Base-by-base conservation (phyloP, 1,139 yeast species). In the Hyphopichia buzzinii region DNA sequence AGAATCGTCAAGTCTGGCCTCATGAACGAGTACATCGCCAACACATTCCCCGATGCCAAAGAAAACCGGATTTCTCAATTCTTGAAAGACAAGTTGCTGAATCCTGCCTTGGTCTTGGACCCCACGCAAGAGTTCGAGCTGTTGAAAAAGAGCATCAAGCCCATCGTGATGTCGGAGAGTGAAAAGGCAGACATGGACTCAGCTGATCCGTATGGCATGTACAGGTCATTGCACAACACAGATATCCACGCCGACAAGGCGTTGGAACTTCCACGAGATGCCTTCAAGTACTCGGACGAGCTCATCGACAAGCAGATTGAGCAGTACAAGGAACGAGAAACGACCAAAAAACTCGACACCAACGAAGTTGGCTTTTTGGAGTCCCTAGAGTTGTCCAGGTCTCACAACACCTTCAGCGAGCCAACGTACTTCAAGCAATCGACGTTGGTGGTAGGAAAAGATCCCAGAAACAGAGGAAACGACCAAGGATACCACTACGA, bases 401-500 rank as follows among this genome's bases (percentile, higher is more conserved):
- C 39, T 28, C 42, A 47, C 21, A 41, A 43, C 31, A 48, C 55
- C 12, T 21, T 39, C 17, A 41, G 44, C 8, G 61, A 58, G 26
- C 47, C 47, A 17, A 54, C 55, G 15, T 58, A 50, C 35, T 58
- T 58, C 40, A 41, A 50, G 34, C 52, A 47, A 40, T 46, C 54
- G 1, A 49, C 55, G 6, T 39, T 52, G 23, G 38, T 37, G 12
- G 29, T 34, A 8, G 37, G 37, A 15, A 27, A 24, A 8, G 56
- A 51, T 34, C 36, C 38, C 14, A 35, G 41, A 10, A 51, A 49
- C 33, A 33, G 22, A 8, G 52, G 42, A 30, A 38, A 46, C 13
- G 56, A 52, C 35, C 36, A 49, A 47, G 81, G 81, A 5, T 72
- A 64, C 38, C 92, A 84, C 54, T 81, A 81, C 50, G 90, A 84